Base-by-base conservation (phyloP, 2,329 filamentous ascomycete species). In the Botrytis fragariae region DNA sequence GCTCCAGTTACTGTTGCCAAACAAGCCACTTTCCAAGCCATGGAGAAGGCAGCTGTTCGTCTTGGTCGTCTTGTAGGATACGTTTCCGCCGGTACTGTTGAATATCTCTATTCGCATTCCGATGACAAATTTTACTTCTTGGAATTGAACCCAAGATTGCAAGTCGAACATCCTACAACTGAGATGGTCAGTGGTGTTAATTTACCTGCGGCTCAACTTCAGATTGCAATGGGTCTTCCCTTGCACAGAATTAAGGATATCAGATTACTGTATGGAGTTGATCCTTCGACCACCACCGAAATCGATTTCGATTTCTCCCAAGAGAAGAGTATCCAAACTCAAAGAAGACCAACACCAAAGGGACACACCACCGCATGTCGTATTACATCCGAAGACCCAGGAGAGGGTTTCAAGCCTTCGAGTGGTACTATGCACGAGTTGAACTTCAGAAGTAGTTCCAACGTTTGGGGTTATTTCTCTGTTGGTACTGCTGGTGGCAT, bases 91-190 rank as follows among this genome's bases (percentile, higher is more conserved):
- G 96, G 96, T 87, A 99, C 96, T 45, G 97, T 99, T 74, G 96
- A 99, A 85, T 99, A 99, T 83, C 90, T 99, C 67, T 99, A 99
- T 87, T 99, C 96, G 60, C 94, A 99, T 84, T 87, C 94, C 29
- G 96, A 99, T 79, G 94, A 98, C 88, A 96, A 97, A 84, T 99
- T 99, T 87, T 99, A 98, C 89, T 99, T 99, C 87, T 87, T 99
- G 77, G 96, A 99, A 85, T 86, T 99, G 81, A 99, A 99, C 87
- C 96, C 96, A 68, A 94, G 96, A 93, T 92, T 99, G 72, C 96
- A 99, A 86, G 96, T 99, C 84, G 96, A 99, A 89, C 96, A 99
- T 86, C 96, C 96, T 63, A 99, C 95, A 71, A 99, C 96, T 42
- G 96, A 99, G 84, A 99, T 99, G 96, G 96, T 99, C 77, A 97